These are phyloP conservation scores for Metschnikowia kunwiensis DNA, from an alignment of 805 yeast species.

Conservation along the genomic window DNA sequence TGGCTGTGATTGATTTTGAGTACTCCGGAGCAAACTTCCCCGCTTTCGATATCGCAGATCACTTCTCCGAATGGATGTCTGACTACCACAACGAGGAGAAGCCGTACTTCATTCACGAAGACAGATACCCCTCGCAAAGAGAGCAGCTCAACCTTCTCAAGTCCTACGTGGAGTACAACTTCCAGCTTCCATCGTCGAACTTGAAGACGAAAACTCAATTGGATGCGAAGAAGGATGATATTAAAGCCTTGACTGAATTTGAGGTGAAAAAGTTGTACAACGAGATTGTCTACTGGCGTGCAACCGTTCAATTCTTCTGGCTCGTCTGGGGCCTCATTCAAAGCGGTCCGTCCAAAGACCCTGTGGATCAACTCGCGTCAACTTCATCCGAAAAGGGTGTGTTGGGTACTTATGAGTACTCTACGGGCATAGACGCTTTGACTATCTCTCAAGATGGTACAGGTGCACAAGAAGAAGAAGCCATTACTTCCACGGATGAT, in stretches of 20 bases:
- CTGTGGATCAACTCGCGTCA: constrained; percentile 18
- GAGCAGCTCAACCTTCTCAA: constrained; percentile 69
- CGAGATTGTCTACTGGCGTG: constrained; percentile 74
- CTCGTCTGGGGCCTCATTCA: constrained; percentile 89
- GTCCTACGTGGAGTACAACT: constrained; percentile 70
- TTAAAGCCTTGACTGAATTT: constrained; percentile 28
- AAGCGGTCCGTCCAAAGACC: constrained; percentile 44
- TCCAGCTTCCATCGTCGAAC: constrained; percentile 35
- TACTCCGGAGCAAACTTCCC: constrained; percentile 89
- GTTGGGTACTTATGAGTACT: constrained; percentile 37
- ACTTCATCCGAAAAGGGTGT: constrained; percentile 35
- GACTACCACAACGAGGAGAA: constrained; percentile 68
- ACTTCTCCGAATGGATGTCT: constrained; percentile 96
- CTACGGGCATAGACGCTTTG: constrained; percentile 50
- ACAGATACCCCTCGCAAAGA: constrained; percentile 62
- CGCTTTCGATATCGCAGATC: constrained; percentile 89
- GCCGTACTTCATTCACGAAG: constrained; percentile 51
- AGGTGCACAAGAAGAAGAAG: constrained; percentile 27
- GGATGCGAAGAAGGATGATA: constrained; percentile 19
- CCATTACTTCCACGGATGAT: constrained; percentile 46
- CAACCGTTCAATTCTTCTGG: constrained; percentile 79
- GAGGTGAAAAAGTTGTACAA: constrained; percentile 54
- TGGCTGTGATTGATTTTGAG: constrained; percentile 95
- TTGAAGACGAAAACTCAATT: constrained; percentile 20
- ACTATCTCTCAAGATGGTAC: constrained; percentile 23